These are phyloP conservation scores for Exophiala alcalophila DNA, from an alignment of 2,329 filamentous ascomycete genomes.

Conservation along the genomic window DNA sequence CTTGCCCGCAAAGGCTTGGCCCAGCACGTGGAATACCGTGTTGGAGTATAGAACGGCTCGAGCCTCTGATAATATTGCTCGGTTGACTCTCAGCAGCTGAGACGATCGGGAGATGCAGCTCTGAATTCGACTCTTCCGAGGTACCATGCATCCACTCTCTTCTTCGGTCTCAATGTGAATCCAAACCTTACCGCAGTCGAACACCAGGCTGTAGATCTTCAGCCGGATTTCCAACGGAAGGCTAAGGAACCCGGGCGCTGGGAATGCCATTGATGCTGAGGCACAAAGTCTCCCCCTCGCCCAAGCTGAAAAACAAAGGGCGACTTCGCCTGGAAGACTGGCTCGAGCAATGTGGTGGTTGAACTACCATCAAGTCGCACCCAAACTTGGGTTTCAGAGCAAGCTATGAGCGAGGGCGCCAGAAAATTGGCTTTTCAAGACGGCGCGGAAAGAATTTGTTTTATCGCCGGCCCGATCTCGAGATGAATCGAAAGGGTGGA, in stretches of 20 bases:
- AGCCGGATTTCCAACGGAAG: constrained; percentile 52
- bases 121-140: constrained; percentile 7
- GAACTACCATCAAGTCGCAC: no score
- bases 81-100: constrained; percentile 26
- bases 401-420: no score
- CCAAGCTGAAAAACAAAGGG: no score
- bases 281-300: no score
- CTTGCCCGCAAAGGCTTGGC: constrained; percentile 24
- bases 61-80: constrained; percentile 23
- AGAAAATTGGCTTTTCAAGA: no score
- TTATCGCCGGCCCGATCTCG: no score
- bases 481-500: no score
- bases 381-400: no score
- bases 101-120: constrained; percentile 14
- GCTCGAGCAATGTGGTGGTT: no score
- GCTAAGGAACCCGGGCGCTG: constrained; percentile 43
- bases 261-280: constrained; percentile 5
- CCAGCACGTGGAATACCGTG: constrained; percentile 25
- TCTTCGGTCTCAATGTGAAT: constrained; percentile 16
- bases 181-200: constrained; percentile 32
- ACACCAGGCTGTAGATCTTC: constrained; percentile 47
- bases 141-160: constrained; percentile 20
- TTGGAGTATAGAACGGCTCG: constrained; percentile 27
- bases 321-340: no score
- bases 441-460: no score